phyloP scores from a whole-genome alignment of 2,329 filamentous ascomycete species.

The Cladosporium sphaerospermum region DNA sequence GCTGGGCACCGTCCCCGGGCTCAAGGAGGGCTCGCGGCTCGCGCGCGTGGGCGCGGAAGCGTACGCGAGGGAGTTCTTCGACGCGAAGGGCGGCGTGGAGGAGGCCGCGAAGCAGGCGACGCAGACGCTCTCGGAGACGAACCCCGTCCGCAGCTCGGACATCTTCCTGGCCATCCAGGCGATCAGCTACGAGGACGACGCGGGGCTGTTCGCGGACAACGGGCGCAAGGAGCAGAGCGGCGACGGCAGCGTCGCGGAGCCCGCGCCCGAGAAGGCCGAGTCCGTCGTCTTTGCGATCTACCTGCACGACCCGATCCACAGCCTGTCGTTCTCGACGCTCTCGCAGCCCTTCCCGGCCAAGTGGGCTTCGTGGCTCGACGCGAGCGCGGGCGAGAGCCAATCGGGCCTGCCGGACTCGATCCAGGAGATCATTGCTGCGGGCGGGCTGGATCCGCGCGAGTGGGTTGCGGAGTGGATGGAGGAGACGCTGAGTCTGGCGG shows the following conservation, averaged over 20 bases:
- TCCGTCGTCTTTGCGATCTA: constrained; percentile 70
- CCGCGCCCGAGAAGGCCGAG: constrained; percentile 48
- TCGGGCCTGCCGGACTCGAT: constrained; percentile 72
- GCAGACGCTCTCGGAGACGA: constrained; percentile 71
- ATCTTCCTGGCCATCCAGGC: constrained; percentile 96
- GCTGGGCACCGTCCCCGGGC: constrained; percentile 70
- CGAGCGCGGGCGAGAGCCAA: constrained; percentile 41
- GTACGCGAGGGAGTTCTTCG: constrained; percentile 80
- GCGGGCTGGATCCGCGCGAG: constrained; percentile 82
- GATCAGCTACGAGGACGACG: constrained; percentile 58
- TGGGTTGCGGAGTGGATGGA: constrained; percentile 98
- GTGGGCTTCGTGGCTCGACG: constrained; percentile 91
- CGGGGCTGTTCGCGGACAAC: constrained; percentile 61
- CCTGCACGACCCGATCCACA: constrained; percentile 81
- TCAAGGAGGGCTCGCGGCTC: constrained; percentile 84
- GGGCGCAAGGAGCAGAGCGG: constrained; percentile 34
- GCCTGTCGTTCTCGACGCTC: constrained; percentile 76
- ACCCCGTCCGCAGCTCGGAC: constrained; percentile 86
- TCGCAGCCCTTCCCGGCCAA: constrained; percentile 76
- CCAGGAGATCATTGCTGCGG: constrained; percentile 67
- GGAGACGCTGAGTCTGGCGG: constrained; percentile 68
- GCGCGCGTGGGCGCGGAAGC: constrained; percentile 82
- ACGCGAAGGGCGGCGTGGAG: constrained; percentile 69
- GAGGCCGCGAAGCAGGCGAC: constrained; percentile 72
- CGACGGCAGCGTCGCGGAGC: constrained; percentile 45